Evolutionary conservation across 495 filamentous ascomycete species (phyloP).

Genomic region (Daldinia loculata): DNA sequence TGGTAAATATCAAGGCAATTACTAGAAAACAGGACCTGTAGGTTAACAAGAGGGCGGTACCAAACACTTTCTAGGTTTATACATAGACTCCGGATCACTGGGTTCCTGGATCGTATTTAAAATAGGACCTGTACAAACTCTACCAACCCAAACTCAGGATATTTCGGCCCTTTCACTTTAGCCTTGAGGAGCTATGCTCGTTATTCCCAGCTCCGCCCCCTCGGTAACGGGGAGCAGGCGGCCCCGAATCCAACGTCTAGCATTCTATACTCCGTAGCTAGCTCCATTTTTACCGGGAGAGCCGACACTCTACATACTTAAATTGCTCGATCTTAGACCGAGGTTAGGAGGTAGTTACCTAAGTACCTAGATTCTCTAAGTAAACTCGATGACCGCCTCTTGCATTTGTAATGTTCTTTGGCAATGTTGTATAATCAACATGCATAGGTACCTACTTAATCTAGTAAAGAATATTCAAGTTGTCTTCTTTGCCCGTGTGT

Average conservation of each 20-base stretch:
- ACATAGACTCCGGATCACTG: neutral
- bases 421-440: no score
- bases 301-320: neutral
- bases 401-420: neutral
- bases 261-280: neutral
- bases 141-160: neutral
- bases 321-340: neutral
- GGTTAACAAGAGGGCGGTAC: neutral
- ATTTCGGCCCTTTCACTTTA: neutral
- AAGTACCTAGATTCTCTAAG: neutral
- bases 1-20: neutral
- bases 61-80: neutral
- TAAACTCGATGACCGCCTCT: neutral
- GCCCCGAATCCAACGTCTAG: conserved; percentile 24
- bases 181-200: neutral
- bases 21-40: neutral
- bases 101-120: neutral
- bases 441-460: no score
- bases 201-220: conserved; percentile 14
- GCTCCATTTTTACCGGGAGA: neutral
- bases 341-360: neutral
- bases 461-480: no score
- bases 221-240: conserved; percentile 13
- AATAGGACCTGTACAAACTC: neutral
- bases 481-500: no score